Base-by-base conservation (phyloP, 176 grass and related monocot species). In the Bonia amplexicaulis region DNA sequence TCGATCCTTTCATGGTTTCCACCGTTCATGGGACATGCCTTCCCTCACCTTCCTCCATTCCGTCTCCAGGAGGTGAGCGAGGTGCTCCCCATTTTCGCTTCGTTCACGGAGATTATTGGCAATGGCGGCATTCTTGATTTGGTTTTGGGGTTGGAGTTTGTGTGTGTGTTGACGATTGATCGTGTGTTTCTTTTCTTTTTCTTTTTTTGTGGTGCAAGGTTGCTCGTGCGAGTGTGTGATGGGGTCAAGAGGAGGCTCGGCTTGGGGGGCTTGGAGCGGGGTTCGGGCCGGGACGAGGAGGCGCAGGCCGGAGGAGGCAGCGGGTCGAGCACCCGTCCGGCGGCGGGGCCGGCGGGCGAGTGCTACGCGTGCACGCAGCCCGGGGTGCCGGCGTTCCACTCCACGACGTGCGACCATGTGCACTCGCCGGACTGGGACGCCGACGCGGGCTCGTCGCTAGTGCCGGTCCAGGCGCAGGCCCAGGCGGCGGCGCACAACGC, bases 341-440 rank as follows among this genome's bases (percentile, higher is more conserved):
- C 47, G 65, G 75, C 40, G 47, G 81, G 33, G 9, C 67, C 89
- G 10, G 68, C 85, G 1, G 81, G 68, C 2, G 96, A 98, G 88
- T 98, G 96, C 85, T 98, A 98, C 83, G 93, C 96, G 67, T 98
- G 96, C 93, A 98, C 96, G 47, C 96, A 93, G 90, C 91, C 96
- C 0, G 91, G 96, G 19, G 93, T 85, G 62, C 96, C 93, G 49
- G 87, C 89, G 45, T 98, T 98, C 84, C 96, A 98, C 74, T 98
- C 96, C 57, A 98, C 96, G 69, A 94, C 87, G 27, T 98, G 96
- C 88, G 96, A 98, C 88, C 91, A 94, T 55, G 91, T 89, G 20
- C 91, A 94, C 80, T 79, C 79, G 58, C 93, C 96, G 52, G 91
- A 83, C 86, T 98, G 96, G 96, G 93, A 93, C 85, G 96, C 96